Evolutionary conservation across 306 rosid genomes (phyloP), one percentile per base, ranked within the genome.

Genomic region (Cucurbita argyrosperma): DNA sequence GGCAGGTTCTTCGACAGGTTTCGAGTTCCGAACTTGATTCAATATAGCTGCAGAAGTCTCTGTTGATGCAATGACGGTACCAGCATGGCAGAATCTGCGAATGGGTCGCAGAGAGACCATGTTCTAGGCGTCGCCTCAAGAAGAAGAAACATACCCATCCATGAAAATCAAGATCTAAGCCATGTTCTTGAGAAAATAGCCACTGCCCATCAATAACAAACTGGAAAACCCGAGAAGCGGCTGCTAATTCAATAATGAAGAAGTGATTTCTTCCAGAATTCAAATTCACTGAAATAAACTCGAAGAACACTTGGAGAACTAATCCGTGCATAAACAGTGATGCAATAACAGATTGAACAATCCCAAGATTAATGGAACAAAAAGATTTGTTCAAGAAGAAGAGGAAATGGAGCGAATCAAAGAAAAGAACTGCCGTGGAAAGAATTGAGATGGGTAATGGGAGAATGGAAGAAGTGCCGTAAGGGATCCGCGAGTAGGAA

Each of bases 51-150:
- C 56, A 14, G 78, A 8, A 39, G 65, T 45, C 23, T 81, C 78
- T 43, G 57, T 19, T 26, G 76, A 81, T 52, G 50, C 63, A 81
- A 75, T 12, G 18, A 79, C 71, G 45, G 82, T 64, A 59, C 82
- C 79, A 60, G 77, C 64, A 71, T 76, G 77, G 73, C 79, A 82
- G 80, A 90, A 76, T 86, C 89, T 87, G 90, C 85, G 89, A 81
- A 77, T 52, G 55, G 85, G 81, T 78, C 90, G 95, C 87, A 85
- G 89, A 76, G 87, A 79, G 84, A 84, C 89, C 96, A 90, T 90
- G 80, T 81, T 88, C 79, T 71, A 82, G 83, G 62, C 42, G 74
- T 50, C 30, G 46, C 57, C 78, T 59, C 57, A 77, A 74, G 72
- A 55, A 54, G 76, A 81, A 77, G 76, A 81, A 76, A 77, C 82